phyloP scores from a whole-genome alignment of 78 protist species.

The Cavenderia fasciculata region DNA sequence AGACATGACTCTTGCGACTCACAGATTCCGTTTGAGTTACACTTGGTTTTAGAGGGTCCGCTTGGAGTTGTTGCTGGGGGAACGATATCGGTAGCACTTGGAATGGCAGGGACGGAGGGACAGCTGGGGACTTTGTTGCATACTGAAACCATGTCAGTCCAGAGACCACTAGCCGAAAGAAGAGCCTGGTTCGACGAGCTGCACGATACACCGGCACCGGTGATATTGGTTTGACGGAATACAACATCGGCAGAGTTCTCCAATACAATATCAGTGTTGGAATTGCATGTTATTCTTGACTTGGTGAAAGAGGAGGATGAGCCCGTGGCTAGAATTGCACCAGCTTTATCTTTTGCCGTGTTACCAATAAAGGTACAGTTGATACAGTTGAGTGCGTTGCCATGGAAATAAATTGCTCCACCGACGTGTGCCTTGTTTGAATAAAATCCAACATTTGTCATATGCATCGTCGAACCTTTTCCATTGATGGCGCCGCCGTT shows the following conservation, averaged over 20 bases:
- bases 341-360: too few species aligned
- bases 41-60: too few species aligned
- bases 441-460: neutral
- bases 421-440: neutral
- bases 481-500: neutral
- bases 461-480: neutral
- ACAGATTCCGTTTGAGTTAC: neutral
- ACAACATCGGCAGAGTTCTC: neutral
- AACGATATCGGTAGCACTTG: too few species aligned
- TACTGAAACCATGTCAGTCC: too few species aligned
- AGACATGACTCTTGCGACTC: neutral
- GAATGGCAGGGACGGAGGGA: too few species aligned
- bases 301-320: too few species aligned
- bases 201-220: neutral
- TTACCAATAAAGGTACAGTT: neutral
- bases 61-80: too few species aligned
- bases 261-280: neutral
- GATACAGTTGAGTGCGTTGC: neutral
- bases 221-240: neutral
- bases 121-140: too few species aligned
- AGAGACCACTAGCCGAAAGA: too few species aligned
- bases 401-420: neutral
- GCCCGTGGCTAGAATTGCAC: too few species aligned
- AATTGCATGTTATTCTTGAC: too few species aligned
- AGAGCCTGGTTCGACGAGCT: too few species aligned